A percentile compares a stretch with the other conserved stretches of the same genome.
Evolutionary conservation across 1,139 yeast species (phyloP).

Genomic region (Pichia sp.): DNA sequence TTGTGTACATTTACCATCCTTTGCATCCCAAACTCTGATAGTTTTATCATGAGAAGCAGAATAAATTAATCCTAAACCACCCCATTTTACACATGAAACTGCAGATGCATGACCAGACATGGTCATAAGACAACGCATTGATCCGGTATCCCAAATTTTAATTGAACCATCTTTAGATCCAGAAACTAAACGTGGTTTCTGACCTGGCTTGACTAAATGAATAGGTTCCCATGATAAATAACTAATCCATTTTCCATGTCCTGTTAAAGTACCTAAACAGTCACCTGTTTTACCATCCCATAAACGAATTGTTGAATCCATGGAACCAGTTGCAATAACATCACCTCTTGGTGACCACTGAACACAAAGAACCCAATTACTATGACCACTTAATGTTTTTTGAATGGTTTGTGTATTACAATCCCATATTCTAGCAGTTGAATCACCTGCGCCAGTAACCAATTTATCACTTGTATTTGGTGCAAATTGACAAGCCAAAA

Average conservation of each 20-base stretch:
- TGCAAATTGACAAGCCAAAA: conserved; percentile 87
- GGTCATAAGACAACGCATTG: conserved; percentile 61
- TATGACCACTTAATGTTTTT: conserved; percentile 74
- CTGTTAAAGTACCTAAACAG: conserved; percentile 68
- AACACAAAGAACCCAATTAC: conserved; percentile 93
- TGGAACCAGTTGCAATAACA: conserved; percentile 89
- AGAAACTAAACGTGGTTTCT: conserved; percentile 69
- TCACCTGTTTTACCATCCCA: conserved; percentile 83
- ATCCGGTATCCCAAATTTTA: conserved; percentile 83
- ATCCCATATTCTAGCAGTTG: conserved; percentile 97
- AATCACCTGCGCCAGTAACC: conserved; percentile 96
- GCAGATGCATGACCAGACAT: conserved; percentile 85
- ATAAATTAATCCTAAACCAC: conserved; percentile 80
- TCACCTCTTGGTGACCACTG: conserved; percentile 91
- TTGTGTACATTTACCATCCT: conserved; percentile 72
- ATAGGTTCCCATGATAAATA: conserved; percentile 92
- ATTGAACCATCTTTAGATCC: conserved; percentile 91
- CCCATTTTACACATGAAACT: conserved; percentile 95
- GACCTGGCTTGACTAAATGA: conserved; percentile 64
- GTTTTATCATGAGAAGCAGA: conserved; percentile 95
- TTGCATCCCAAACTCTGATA: conserved; percentile 85
- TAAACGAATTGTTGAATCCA: conserved; percentile 82
- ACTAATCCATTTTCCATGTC: conserved; percentile 88
- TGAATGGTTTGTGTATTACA: conserved; percentile 91
- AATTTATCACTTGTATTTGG: conserved; percentile 81